Evolutionary conservation across 106 monocot species (phyloP).

Genomic region (Phalaenopsis aphrodite): DNA sequence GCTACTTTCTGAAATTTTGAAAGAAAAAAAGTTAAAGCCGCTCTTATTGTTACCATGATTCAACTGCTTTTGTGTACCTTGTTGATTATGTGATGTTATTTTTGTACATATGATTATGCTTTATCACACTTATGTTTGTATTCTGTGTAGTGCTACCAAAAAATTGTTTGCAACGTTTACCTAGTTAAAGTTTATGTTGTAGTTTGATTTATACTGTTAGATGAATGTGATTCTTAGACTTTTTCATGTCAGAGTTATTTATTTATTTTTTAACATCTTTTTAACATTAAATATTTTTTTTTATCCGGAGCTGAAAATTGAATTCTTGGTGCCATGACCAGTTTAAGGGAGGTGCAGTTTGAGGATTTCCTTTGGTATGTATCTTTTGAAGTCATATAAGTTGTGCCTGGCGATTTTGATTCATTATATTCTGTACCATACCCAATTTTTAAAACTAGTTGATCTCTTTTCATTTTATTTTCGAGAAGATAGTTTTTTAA

Average conservation of each 20-base stretch:
- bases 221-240: not conserved
- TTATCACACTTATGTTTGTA: not conserved
- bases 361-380: conserved; percentile 95
- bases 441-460: not conserved
- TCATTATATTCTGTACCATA: not conserved
- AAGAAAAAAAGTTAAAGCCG: not conserved
- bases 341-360: conserved; percentile 41
- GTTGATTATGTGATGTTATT: not conserved
- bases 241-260: not conserved
- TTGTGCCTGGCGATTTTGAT: not conserved
- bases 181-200: not conserved
- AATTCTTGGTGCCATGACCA: conserved; percentile 19
- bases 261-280: conserved; percentile 4
- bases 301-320: conserved; percentile 14
- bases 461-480: not conserved
- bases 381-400: conserved; percentile 4
- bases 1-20: not conserved
- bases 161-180: not conserved
- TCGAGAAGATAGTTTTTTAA: not conserved
- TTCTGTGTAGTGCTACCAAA: not conserved
- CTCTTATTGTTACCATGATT: not conserved
- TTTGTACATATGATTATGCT: not conserved
- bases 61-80: not conserved
- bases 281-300: not conserved
- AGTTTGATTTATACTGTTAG: not conserved